These are phyloP conservation scores for Sungouiella blattae DNA, from an alignment of 805 yeast genomes.

Conservation along the genomic window DNA sequence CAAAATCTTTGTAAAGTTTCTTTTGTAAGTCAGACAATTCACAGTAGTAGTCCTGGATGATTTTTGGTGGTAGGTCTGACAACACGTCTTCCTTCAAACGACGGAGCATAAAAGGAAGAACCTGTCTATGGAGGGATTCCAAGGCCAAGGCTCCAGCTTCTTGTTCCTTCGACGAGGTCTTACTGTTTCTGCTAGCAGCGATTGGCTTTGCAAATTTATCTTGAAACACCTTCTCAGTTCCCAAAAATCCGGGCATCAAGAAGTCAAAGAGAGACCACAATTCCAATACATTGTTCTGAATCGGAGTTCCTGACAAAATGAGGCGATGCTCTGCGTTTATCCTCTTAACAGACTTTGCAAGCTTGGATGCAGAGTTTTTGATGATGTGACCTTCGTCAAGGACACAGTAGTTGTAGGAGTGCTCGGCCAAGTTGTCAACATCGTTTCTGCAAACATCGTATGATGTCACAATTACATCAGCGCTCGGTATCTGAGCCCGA, in stretches of 20 bases:
- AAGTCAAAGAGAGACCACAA: slow-evolving; percentile 97
- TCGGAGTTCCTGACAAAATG: slow-evolving; percentile 94
- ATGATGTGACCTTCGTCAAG: slow-evolving; percentile 97
- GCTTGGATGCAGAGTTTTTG: slow-evolving; percentile 83
- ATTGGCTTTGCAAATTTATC: slow-evolving; percentile 98
- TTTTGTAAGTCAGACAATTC: slow-evolving; percentile 89
- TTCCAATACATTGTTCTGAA: slow-evolving; percentile 94
- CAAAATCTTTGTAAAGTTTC: slow-evolving; percentile 83
- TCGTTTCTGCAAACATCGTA: slow-evolving; percentile 97
- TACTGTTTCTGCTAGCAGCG: slow-evolving; percentile 86
- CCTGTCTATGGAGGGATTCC: slow-evolving; percentile 95
- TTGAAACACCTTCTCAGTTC: slow-evolving; percentile 89
- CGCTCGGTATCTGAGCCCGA: slow-evolving; percentile 46
- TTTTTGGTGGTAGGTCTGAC: slow-evolving; percentile 95
- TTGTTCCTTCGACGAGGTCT: slow-evolving; percentile 87
- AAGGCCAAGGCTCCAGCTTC: slow-evolving; percentile 95
- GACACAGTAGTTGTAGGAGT: slow-evolving; percentile 88
- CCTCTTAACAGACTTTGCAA: slow-evolving; percentile 82
- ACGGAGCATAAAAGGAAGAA: slow-evolving; percentile 91
- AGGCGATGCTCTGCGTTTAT: slow-evolving; percentile 85
- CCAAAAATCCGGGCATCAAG: slow-evolving; percentile 97
- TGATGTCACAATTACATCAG: slow-evolving; percentile 90
- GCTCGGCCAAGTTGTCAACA: slow-evolving; percentile 53
- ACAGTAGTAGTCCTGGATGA: slow-evolving; percentile 97
- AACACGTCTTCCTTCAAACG: slow-evolving; percentile 94